Evolutionary conservation across 2,329 filamentous ascomycete species (phyloP).

Genomic region (Didymella segeticola): DNA sequence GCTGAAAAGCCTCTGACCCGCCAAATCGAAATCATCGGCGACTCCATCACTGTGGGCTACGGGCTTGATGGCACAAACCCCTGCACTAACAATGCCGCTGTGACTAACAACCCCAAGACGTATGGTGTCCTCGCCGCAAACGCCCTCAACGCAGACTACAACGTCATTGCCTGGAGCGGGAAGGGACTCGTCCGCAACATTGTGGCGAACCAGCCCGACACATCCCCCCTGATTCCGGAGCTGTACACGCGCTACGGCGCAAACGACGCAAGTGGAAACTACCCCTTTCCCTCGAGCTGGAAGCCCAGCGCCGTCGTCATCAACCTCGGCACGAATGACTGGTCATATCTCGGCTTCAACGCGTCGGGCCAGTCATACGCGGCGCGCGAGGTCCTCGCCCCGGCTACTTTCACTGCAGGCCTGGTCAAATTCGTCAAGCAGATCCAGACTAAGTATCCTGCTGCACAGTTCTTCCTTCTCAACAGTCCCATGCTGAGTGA

Average conservation of each 20-base stretch:
- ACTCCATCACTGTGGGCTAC: slow-evolving; percentile 56
- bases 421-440: slow-evolving; percentile 40
- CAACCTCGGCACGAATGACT: slow-evolving; percentile 56
- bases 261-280: slow-evolving; percentile 49
- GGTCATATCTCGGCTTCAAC: slow-evolving; percentile 40
- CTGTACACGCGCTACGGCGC: slow-evolving; percentile 54
- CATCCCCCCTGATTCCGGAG: slow-evolving; percentile 48
- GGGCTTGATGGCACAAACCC: slow-evolving; percentile 52
- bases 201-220: slow-evolving; percentile 34
- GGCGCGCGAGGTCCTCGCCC: slow-evolving; percentile 19
- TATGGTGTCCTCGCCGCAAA: slow-evolving; percentile 54
- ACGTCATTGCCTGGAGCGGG: slow-evolving; percentile 55
- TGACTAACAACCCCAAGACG: slow-evolving; percentile 52
- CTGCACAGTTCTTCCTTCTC: slow-evolving; percentile 51
- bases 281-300: slow-evolving; percentile 46
- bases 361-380: slow-evolving; percentile 6
- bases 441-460: slow-evolving; percentile 47
- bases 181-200: slow-evolving; percentile 55
- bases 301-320: slow-evolving; percentile 51
- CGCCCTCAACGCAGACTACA: slow-evolving; percentile 53
- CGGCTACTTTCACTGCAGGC: slow-evolving; percentile 21
- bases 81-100: slow-evolving; percentile 49
- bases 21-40: slow-evolving; percentile 55
- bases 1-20: slow-evolving; percentile 32
- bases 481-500: slow-evolving; percentile 52